These are phyloP conservation scores for Misopates orontium DNA, from an alignment of 257 asterid genomes.

Conservation along the genomic window DNA sequence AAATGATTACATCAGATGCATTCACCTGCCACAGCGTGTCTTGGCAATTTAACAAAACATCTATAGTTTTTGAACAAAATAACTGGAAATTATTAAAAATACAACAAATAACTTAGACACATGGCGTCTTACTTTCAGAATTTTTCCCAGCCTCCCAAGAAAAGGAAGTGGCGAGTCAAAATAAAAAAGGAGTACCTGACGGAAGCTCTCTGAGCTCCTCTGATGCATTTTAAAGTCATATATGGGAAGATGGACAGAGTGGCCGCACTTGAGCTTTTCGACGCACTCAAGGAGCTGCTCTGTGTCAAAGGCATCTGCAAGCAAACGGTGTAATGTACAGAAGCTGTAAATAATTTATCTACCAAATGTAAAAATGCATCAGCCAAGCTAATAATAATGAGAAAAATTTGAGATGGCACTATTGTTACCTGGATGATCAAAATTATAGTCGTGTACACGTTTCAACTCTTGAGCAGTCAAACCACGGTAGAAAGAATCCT, in stretches of 20 bases:
- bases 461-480: conserved; percentile 75
- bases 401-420: conserved; percentile 1
- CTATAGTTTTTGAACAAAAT: background rate
- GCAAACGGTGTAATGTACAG: background rate
- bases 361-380: background rate
- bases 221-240: conserved; percentile 95
- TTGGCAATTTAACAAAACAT: background rate
- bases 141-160: too few relatives aligned
- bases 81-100: conserved; percentile 1
- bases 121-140: too few relatives aligned
- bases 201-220: conserved; percentile 80
- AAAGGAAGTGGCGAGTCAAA: too few relatives aligned
- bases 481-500: conserved; percentile 99
- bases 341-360: too few relatives aligned
- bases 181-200: conserved; percentile 57
- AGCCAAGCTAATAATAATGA: conserved; percentile 15
- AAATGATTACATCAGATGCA: conserved; percentile 94
- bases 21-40: conserved; percentile 59
- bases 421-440: conserved; percentile 94
- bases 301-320: conserved; percentile 95
- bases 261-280: conserved; percentile 64
- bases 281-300: conserved; percentile 96
- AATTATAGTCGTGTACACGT: conserved; percentile 85
- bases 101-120: too few relatives aligned
- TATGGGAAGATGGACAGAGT: conserved; percentile 85